Evolutionary conservation across 345 rosid species (phyloP).

Genomic region (Hevea brasiliensis): DNA sequence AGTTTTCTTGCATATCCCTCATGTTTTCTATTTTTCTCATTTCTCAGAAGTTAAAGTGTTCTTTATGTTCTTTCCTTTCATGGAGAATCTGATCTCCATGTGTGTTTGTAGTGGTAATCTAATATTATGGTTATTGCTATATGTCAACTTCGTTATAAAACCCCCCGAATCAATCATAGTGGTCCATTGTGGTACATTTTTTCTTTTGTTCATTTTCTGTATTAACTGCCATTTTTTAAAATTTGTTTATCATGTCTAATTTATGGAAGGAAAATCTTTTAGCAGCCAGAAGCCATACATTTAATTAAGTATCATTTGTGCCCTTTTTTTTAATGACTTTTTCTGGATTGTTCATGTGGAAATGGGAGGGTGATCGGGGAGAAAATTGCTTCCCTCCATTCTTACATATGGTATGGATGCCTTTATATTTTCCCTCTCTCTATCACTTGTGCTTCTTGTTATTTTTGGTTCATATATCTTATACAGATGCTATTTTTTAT

Average conservation of each 20-base stretch:
- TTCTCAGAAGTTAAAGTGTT: neutral
- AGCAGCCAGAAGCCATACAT: neutral
- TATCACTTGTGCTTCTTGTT: neutral
- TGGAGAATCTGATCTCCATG: too few relatives aligned
- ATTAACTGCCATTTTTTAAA: neutral
- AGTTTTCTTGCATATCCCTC: neutral
- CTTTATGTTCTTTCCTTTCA: too few relatives aligned
- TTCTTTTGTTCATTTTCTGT: neutral
- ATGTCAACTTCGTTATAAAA: too few relatives aligned
- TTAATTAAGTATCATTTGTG: neutral
- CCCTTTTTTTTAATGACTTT: neutral
- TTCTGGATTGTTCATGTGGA: neutral
- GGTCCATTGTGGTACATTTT: too few relatives aligned
- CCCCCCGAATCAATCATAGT: too few relatives aligned
- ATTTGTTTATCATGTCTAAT: neutral
- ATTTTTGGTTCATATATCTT: neutral
- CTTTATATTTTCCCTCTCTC: neutral
- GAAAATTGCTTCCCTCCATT: neutral
- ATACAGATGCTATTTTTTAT: neutral
- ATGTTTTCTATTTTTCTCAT: neutral
- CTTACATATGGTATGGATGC: neutral
- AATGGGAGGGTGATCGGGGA: neutral
- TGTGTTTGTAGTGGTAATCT: too few relatives aligned
- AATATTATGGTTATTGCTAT: too few relatives aligned
- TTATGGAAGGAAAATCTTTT: too few relatives aligned